A percentile compares a stretch with the other conserved stretches of the same genome.
phyloP scores from a whole-genome alignment of 2,329 filamentous ascomycete genomes.

The Neoarthrinium moseri region DNA sequence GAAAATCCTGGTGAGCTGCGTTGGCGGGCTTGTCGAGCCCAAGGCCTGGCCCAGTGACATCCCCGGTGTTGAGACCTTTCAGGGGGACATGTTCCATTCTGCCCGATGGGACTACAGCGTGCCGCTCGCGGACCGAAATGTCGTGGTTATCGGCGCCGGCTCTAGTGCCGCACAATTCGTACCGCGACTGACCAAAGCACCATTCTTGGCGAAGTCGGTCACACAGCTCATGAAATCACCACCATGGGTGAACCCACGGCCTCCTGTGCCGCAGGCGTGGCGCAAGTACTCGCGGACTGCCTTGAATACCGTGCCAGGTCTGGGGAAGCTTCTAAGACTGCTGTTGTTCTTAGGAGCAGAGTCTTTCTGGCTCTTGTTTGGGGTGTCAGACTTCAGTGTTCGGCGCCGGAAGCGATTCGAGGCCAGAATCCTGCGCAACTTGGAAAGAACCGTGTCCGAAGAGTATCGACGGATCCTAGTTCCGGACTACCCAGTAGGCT shows the following conservation, averaged over 20 bases:
- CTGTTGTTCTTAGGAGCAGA: conserved; percentile 39
- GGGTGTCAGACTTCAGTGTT: conserved; percentile 31
- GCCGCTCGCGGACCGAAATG: conserved; percentile 23
- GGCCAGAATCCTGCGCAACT: no score
- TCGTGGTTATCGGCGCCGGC: conserved; percentile 34
- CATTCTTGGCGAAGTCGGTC: conserved; percentile 31
- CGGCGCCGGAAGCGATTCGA: conserved; percentile 32
- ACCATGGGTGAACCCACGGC: conserved; percentile 43
- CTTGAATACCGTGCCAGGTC: conserved; percentile 46
- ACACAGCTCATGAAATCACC: conserved; percentile 42
- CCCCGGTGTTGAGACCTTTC: conserved; percentile 26
- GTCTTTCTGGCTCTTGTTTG: conserved; percentile 33
- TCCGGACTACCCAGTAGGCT: conserved; percentile 61
- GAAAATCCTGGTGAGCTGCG: no score
- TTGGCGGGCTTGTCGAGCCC: no score
- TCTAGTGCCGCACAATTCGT: conserved; percentile 35
- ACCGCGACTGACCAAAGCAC: conserved; percentile 28
- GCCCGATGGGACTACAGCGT: conserved; percentile 25
- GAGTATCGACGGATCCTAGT: conserved; percentile 51
- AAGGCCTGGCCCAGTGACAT: no score
- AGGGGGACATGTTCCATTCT: conserved; percentile 30
- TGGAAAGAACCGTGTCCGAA: conserved; percentile 38
- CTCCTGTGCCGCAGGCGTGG: conserved; percentile 24
- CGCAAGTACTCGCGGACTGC: conserved; percentile 25
- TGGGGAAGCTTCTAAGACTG: conserved; percentile 35